A percentile compares a stretch with the other conserved stretches of the same genome.
phyloP scores from a whole-genome alignment of 495 filamentous ascomycete species.

The Aspergillus incahuasiensis region DNA sequence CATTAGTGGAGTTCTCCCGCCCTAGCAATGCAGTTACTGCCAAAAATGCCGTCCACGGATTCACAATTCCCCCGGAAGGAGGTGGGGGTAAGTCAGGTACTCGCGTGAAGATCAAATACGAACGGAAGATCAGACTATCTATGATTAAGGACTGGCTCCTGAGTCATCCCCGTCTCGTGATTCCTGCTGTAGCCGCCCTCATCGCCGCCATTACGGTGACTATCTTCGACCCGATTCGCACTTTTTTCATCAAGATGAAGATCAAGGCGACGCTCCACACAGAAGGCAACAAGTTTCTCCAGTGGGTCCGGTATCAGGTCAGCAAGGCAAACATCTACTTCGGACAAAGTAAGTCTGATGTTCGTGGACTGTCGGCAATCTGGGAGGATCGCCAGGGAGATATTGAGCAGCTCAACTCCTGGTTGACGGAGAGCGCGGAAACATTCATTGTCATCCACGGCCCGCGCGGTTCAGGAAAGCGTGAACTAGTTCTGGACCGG shows the following conservation, averaged over 20 bases:
- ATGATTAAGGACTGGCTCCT: conserved; percentile 84
- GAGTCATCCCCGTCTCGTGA: conserved; percentile 83
- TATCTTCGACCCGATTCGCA: conserved; percentile 87
- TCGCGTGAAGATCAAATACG: conserved; percentile 72
- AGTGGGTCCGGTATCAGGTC: conserved; percentile 77
- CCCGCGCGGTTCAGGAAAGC: conserved; percentile 86
- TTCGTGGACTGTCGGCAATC: conserved; percentile 69
- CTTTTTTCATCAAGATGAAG: conserved; percentile 85
- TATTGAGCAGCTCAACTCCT: conserved; percentile 76
- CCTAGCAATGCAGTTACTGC: conserved; percentile 76
- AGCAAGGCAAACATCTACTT: conserved; percentile 60
- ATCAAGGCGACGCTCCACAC: conserved; percentile 73
- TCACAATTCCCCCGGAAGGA: conserved; percentile 55
- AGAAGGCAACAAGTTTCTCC: conserved; percentile 62
- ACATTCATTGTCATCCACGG: conserved; percentile 96
- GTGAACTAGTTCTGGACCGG: conserved; percentile 79
- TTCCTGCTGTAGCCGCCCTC: conserved; percentile 74
- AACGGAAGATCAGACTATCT: conserved; percentile 67
- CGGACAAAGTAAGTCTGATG: conserved; percentile 50
- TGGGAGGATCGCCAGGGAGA: conserved; percentile 82
- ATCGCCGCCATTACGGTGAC: conserved; percentile 82
- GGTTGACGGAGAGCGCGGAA: conserved; percentile 79
- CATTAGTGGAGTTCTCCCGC: conserved; percentile 67
- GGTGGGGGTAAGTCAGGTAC: conserved; percentile 74
- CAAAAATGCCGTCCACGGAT: conserved; percentile 90